Evolutionary conservation across 306 rosid genomes (phyloP), one percentile per base, ranked within the genome.

Genomic region (Inga leiocalycina): DNA sequence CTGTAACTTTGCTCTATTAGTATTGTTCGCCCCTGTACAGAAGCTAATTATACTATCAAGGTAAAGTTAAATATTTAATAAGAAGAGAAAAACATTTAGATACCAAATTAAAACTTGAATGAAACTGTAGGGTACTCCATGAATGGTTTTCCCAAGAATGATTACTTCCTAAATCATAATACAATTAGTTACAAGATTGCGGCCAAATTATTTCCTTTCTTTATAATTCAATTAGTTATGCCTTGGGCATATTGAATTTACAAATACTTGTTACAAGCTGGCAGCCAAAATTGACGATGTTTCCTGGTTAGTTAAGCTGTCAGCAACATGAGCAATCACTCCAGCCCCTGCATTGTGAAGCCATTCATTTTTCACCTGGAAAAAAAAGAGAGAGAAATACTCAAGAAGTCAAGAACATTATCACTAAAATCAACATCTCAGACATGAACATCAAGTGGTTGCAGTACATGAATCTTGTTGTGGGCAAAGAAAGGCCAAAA

Each of bases 321-420:
- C 99, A 1, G 94, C 97, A 41, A 96, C 97, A 75, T 96, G 98
- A 74, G 97, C 93, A 76, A 96, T 91, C 75, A 96, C 97, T 61
- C 97, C 99, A 41, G 83, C 87, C 76, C 99, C 99, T 32, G 97
- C 98, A 83, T 92, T 96, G 89, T 93, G 93, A 81, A 96, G 80
- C 97, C 97, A 90, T 85, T 93, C 97, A 79, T 88, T 96, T 88
- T 96, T 96, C 79, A 96, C 99, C 99, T 96, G 91, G 91, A 73
- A 90, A 83, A 83, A 37, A 79, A 35, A 35, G 0, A 35, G 37
- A 77, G 59, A 83, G 20, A 64, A 13, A 35, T 44, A 34, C 15
- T 10, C 62, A 27, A 44, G 2, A 27, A 62, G 72, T 78, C 70
- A 84, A 81, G 62, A 72, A 71, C 61, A 24, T 11, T 39, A 84